Conservation (phyloP, 306 rosid species). For the Vigna angularis region DNA sequence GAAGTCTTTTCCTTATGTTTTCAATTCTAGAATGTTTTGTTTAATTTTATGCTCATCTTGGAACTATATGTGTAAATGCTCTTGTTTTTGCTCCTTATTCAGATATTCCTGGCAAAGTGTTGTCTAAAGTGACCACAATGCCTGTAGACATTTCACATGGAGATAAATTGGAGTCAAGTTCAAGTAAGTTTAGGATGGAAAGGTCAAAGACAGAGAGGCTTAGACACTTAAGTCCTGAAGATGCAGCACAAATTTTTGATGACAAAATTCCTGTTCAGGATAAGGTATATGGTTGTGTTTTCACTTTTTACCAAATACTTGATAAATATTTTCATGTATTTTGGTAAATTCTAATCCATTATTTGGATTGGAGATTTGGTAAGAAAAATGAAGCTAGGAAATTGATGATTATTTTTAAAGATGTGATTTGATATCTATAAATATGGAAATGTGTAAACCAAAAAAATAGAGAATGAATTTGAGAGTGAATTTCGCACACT, state of each 20-base stretch:
- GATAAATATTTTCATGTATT: conserved; percentile 17
- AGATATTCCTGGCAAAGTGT: conserved; percentile 59
- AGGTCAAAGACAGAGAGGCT: conserved; percentile 80
- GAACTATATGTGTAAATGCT: background rate
- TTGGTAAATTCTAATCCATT: background rate
- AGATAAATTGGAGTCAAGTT: conserved; percentile 51
- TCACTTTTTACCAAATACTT: background rate
- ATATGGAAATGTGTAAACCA: background rate
- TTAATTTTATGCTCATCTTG: conserved; percentile 25
- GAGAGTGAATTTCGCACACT: too few species aligned
- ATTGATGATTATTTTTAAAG: background rate
- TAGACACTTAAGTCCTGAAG: conserved; percentile 64
- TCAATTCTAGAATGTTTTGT: conserved; percentile 30
- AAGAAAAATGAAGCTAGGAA: conserved; percentile 10
- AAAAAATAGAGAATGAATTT: too few species aligned
- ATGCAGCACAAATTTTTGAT: conserved; percentile 81
- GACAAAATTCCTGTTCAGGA: conserved; percentile 64
- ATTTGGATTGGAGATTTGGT: conserved; percentile 14
- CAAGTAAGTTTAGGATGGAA: conserved; percentile 64
- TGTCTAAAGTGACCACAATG: conserved; percentile 56
- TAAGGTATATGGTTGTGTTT: conserved; percentile 61
- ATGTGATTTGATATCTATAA: background rate
- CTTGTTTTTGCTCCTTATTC: conserved; percentile 37
- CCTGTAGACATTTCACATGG: conserved; percentile 55
- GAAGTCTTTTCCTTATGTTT: background rate